Evolutionary conservation across 1,284 basidiomycete genomes (phyloP), one percentile per base, ranked within the genome.

Genomic region (Marasmius fiardii): DNA sequence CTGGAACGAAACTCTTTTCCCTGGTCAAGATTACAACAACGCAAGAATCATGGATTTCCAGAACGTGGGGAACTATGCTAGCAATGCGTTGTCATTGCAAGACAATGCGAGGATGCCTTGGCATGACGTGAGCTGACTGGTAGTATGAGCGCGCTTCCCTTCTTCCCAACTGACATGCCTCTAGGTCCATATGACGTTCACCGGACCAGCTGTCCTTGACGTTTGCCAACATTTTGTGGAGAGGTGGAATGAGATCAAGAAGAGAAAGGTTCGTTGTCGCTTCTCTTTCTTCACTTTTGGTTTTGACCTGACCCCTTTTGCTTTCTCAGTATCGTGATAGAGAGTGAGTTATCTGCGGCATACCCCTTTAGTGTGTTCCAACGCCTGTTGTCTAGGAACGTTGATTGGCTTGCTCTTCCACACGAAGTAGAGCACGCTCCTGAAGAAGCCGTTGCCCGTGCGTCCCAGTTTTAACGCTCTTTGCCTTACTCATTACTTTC

Each of bases 1-100:
- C 64, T 94, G 53, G 52, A 73, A 77, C 35, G 78, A 78, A 52
- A 92, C 92, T 0, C 76, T 98, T 31, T 98, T 95, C 76, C 92
- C 95, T 0, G 95, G 95, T 1, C 93, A 96, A 71, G 94, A 95
- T 68, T 95, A 92, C 71, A 95, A 95, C 70, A 93, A 95, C 60
- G 91, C 89, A 2, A 81, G 91, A 14, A 75, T 89, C 41, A 76
- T 85, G 67, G 92, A 94, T 68, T 93, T 95, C 73, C 78, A 92
- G 69, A 78, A 90, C 10, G 94, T 97, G 0, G 79, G 83, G 58
- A 79, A 92, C 60, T 97, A 86, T 67, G 82, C 86, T 18, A 88
- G 84, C 61, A 94, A 92, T 61, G 79, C 80, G 1, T 70, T 93
- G 14, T 87, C 86, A 21, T 81, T 87, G 39, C 69, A 90, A 53